phyloP scores from a whole-genome alignment of 2,329 filamentous ascomycete species.

The Fusarium decemcellulare region DNA sequence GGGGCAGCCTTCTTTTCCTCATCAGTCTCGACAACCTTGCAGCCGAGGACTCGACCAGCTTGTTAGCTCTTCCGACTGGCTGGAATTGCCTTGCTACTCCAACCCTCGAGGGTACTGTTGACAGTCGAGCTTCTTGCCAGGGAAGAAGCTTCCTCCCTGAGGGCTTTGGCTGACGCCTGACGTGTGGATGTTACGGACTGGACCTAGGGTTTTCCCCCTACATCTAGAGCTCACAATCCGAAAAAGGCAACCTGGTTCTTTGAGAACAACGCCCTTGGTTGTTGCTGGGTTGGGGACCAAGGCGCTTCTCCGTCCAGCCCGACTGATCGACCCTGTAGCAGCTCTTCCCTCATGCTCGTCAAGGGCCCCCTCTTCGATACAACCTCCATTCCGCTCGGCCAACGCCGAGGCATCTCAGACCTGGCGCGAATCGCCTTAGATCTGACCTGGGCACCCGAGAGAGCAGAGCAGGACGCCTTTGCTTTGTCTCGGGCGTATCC shows the following conservation, averaged over 20 bases:
- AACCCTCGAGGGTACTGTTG: conserved; percentile 1
- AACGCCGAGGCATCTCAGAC: conserved; percentile 70
- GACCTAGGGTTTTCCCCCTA: conserved; percentile 11
- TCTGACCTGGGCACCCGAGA: conserved; percentile 62
- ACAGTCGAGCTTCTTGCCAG: not conserved
- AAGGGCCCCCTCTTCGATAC: conserved; percentile 60
- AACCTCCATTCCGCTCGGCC: conserved; percentile 65
- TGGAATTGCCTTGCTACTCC: conserved; percentile 13
- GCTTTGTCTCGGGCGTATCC: conserved; percentile 74
- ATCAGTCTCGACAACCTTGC: conserved; percentile 32
- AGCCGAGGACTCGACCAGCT: conserved; percentile 17
- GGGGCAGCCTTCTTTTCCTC: conserved; percentile 33
- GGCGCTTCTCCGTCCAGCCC: conserved; percentile 33
- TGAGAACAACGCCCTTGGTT: conserved; percentile 8
- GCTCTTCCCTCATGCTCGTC: conserved; percentile 67
- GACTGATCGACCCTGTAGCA: conserved; percentile 39
- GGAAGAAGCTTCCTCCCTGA: conserved; percentile 1
- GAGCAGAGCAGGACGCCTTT: conserved; percentile 65
- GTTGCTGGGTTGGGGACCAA: conserved; percentile 30
- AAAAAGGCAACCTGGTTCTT: conserved; percentile 5
- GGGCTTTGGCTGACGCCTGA: conserved; percentile 7
- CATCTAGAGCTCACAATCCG: conserved; percentile 12
- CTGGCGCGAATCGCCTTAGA: conserved; percentile 68
- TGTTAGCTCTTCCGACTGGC: conserved; percentile 20
- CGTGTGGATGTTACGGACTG: conserved; percentile 15